Base-by-base conservation (phyloP, 208 protist species). In the Vickermania spadyakhi region DNA sequence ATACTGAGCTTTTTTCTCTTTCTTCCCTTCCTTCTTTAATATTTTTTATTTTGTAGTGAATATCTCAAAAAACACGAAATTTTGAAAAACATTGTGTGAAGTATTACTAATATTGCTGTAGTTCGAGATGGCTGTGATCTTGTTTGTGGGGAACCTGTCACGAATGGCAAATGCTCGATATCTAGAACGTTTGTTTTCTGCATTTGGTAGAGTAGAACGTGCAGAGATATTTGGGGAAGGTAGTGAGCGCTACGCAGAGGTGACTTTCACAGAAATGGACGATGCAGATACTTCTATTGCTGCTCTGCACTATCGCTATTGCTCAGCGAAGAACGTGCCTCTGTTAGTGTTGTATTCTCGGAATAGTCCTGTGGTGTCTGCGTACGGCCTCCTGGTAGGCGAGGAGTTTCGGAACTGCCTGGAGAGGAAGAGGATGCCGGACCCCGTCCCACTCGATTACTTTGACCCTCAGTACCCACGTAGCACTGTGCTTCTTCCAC, bases 331-430 rank as follows among this genome's bases (percentile, higher is more conserved):
- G 0, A 68, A 77, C 23, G 56, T 89, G 4, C 81, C 81, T 1
- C 68, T 94, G 52, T 77, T 94, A 57, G 87, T 94, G n/a, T 62
- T 94, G 1, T 94, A 94, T 65, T 79, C 78, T 3, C 67, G 78
- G 29, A 57, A 68, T 18, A 94, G 87, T 58, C 72, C 76, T 0
- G 63, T 36, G 22, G 65, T 94, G 42, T 79, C 84, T 2, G 61
- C 64, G 13, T 94, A 91, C 50, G 87, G 87, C 2, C 79, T 73
- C 25, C 52, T 49, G 21, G 87, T 91, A 1, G 84, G 87, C 0
- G 45, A 68, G 23, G 81, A 91, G 62, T 94, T 85, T 52, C 68
- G 66, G 28, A 58, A 49, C 18, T 83, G 83, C 0, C 58, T 74
- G 28, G 69, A 78, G n/a, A 62, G 81, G 60, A 75, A 81, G 28